Evolutionary conservation across 2,329 filamentous ascomycete species (phyloP).

Genomic region (Gliomastix tumulicola): DNA sequence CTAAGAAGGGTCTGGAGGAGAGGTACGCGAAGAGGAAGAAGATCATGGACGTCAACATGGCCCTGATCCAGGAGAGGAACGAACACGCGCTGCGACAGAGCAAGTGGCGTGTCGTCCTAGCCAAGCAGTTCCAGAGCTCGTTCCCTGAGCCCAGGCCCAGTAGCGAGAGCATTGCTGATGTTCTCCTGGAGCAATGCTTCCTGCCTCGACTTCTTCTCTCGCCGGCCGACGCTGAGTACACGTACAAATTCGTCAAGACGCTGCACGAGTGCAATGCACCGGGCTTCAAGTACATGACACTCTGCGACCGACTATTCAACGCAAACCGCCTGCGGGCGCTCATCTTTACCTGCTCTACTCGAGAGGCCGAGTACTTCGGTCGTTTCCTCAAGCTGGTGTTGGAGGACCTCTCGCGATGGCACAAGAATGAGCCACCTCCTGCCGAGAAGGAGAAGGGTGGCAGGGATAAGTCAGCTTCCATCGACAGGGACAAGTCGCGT

Average conservation of each 20-base stretch:
- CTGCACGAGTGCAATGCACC: slow-evolving; percentile 79
- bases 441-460: slow-evolving; percentile 22
- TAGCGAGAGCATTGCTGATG: slow-evolving; percentile 62
- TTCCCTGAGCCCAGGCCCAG: slow-evolving; percentile 63
- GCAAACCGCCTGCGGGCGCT: slow-evolving; percentile 73
- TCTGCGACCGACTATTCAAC: slow-evolving; percentile 80
- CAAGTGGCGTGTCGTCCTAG: slow-evolving; percentile 62
- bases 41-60: slow-evolving; percentile 61
- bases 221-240: slow-evolving; percentile 81
- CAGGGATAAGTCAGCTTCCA: slow-evolving; percentile 54
- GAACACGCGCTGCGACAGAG: slow-evolving; percentile 60
- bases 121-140: slow-evolving; percentile 71
- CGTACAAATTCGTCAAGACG: slow-evolving; percentile 78
- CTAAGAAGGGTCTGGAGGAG: slow-evolving; percentile 60
- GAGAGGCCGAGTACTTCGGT: slow-evolving; percentile 89
- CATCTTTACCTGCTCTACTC: slow-evolving; percentile 83
- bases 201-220: slow-evolving; percentile 83
- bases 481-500: slow-evolving; percentile 39
- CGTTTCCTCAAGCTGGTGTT: slow-evolving; percentile 81
- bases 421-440: slow-evolving; percentile 59
- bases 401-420: slow-evolving; percentile 77
- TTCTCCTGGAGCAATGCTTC: slow-evolving; percentile 83
- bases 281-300: slow-evolving; percentile 77
- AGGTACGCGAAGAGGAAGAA: slow-evolving; percentile 56
- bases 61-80: slow-evolving; percentile 66